Evolutionary conservation across 139 green algal species (phyloP).

Genomic region (Nannochloris sp.): DNA sequence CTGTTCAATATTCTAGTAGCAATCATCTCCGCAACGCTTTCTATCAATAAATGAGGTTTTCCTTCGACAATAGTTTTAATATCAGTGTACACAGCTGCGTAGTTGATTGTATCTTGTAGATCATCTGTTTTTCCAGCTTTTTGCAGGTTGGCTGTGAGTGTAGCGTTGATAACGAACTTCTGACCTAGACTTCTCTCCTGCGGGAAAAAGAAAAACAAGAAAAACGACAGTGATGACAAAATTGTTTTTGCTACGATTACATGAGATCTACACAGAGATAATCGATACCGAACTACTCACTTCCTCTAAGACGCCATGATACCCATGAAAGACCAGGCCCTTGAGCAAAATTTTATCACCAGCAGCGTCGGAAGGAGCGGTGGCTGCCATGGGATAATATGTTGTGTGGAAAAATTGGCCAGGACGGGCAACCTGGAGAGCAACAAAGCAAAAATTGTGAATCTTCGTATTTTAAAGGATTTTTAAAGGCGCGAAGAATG

Average conservation of each 20-base stretch:
- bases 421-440: no score
- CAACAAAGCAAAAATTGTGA: background rate
- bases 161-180: constrained; percentile 55
- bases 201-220: no score
- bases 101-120: constrained; percentile 44
- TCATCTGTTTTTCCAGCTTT: constrained; percentile 36
- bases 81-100: constrained; percentile 41
- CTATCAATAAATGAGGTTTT: constrained; percentile 35
- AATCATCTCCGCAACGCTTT: constrained; percentile 44
- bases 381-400: no score
- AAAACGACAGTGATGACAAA: no score
- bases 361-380: background rate
- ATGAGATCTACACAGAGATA: no score
- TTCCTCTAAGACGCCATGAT: constrained; percentile 36
- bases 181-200: constrained; percentile 55
- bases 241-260: no score
- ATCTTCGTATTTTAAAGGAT: background rate
- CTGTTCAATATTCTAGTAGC: constrained; percentile 22
- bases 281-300: no score
- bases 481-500: background rate
- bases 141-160: constrained; percentile 23
- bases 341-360: constrained; percentile 30
- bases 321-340: constrained; percentile 40
- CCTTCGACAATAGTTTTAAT: constrained; percentile 47
- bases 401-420: background rate